A percentile compares a stretch with the other conserved stretches of the same genome.
These are phyloP conservation scores for Nakazawaea laoshanensis DNA, from an alignment of 805 yeast genomes.

Conservation along the genomic window DNA sequence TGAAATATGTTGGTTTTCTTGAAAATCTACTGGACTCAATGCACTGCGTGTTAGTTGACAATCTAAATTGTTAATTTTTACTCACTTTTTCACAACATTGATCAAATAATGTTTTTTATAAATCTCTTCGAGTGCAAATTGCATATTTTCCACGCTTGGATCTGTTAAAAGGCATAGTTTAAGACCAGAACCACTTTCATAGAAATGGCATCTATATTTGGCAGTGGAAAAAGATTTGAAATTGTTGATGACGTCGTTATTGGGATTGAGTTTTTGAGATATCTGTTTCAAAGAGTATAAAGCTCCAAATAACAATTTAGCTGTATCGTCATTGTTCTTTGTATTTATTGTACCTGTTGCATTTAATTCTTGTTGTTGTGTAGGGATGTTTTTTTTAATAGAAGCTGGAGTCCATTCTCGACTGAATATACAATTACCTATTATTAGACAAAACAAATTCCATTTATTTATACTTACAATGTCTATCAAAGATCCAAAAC, in stretches of 20 bases:
- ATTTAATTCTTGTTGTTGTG: neutral
- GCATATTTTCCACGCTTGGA: conserved; percentile 45
- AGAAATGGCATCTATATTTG: conserved; percentile 69
- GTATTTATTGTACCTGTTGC: conserved; percentile 29
- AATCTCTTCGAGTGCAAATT: conserved; percentile 45
- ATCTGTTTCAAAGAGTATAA: conserved; percentile 73
- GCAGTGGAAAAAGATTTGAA: conserved; percentile 61
- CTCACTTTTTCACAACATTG: conserved; percentile 49
- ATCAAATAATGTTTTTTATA: conserved; percentile 53
- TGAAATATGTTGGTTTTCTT: conserved; percentile 39
- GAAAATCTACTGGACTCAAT: conserved; percentile 50
- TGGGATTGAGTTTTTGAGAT: conserved; percentile 41
- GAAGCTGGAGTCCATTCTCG: conserved; percentile 47
- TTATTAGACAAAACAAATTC: neutral
- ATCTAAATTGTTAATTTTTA: conserved; percentile 10
- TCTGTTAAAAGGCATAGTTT: conserved; percentile 73
- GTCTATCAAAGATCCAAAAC: conserved; percentile 87
- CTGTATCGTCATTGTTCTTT: conserved; percentile 56
- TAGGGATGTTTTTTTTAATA: conserved; percentile 4
- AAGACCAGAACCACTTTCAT: conserved; percentile 72
- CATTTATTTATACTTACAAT: conserved; percentile 41
- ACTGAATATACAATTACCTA: conserved; percentile 68
- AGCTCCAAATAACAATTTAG: conserved; percentile 81
- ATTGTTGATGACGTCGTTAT: conserved; percentile 18
- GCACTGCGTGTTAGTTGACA: conserved; percentile 21